Evolutionary conservation across 78 protist genomes (phyloP).

Genomic region (Monosiga brevicollis): DNA sequence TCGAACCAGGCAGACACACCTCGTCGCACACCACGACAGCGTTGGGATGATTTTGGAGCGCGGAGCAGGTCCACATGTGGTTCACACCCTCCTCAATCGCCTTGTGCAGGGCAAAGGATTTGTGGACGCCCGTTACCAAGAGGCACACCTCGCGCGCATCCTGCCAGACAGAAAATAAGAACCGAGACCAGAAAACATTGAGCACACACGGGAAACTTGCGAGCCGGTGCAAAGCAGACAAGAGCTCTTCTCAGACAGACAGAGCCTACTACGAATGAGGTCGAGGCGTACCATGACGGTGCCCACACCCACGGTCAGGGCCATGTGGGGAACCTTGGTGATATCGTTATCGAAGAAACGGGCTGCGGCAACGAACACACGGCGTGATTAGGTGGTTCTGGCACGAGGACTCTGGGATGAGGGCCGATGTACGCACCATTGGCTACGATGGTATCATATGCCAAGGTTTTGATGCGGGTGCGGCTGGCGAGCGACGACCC

Average conservation of each 20-base stretch:
- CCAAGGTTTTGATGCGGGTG: conserved; percentile 72
- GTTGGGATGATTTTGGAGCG: background rate
- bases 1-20: background rate
- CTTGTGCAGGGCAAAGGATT: conserved; percentile 56
- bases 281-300: conserved; percentile 69
- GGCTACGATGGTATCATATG: conserved; percentile 60
- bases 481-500: conserved; percentile 53
- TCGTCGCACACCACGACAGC: conserved; percentile 69
- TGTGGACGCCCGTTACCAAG: conserved; percentile 64
- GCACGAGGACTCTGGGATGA: too few relatives aligned
- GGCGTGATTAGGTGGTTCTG: too few relatives aligned
- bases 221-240: too few relatives aligned
- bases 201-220: too few relatives aligned
- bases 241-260: too few relatives aligned
- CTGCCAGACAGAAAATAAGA: too few relatives aligned
- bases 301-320: conserved; percentile 84
- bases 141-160: conserved; percentile 65
- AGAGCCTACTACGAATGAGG: too few relatives aligned
- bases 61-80: conserved; percentile 70
- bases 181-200: too few relatives aligned
- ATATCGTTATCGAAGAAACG: conserved; percentile 70
- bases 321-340: conserved; percentile 65
- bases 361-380: too few relatives aligned
- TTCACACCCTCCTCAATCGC: conserved; percentile 55
- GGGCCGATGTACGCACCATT: conserved; percentile 22